Evolutionary conservation across 441 rosid species (phyloP), one percentile per base, ranked within the genome.

Genomic region (Macaranga tanarius): DNA sequence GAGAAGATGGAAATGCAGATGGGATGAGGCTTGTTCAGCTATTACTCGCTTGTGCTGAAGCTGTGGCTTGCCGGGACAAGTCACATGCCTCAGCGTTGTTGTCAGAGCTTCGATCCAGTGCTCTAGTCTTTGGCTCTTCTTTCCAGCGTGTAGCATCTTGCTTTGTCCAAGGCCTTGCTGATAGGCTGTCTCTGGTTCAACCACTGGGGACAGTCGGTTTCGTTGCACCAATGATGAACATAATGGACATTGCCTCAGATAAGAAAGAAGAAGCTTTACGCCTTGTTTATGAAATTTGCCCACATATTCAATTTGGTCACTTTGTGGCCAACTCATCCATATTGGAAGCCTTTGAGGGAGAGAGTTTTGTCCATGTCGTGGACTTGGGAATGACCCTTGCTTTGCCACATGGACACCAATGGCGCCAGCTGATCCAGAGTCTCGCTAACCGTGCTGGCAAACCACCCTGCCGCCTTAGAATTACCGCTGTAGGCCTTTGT

Each of bases 331-430:
- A 89, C 62, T 54, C 78, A 4, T 72, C 84, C 0, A 87, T 87
- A 82, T 72, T 89, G 89, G 93, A 89, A 89, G 89, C 91, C 88
- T 84, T 89, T 89, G 93, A 86, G 89, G 88, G 93, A 85, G 88
- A 86, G 84, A 80, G 84, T 86, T 83, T 68, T 11, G 87, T 89
- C 76, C 89, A 89, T 69, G 86, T 84, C 5, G 84, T 89, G 73
- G 93, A 87, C 84, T 61, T 89, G 59, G 93, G 89, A 25, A 83
- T 89, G 89, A 80, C 88, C 74, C 87, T 85, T 31, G 91, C 87
- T 65, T 72, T 89, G 42, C 82, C 86, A 23, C 78, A 64, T 38
- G 93, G 89, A 45, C 84, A 85, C 56, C 93, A 87, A 67, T 89
- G 89, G 90, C 76, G 86, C 34, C 51, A 67, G 73, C 83, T 89